A percentile compares a stretch with the other conserved stretches of the same genome.
These are phyloP conservation scores for Drechmeria coniospora DNA, from an alignment of 2,329 filamentous ascomycete genomes.

Conservation along the genomic window DNA sequence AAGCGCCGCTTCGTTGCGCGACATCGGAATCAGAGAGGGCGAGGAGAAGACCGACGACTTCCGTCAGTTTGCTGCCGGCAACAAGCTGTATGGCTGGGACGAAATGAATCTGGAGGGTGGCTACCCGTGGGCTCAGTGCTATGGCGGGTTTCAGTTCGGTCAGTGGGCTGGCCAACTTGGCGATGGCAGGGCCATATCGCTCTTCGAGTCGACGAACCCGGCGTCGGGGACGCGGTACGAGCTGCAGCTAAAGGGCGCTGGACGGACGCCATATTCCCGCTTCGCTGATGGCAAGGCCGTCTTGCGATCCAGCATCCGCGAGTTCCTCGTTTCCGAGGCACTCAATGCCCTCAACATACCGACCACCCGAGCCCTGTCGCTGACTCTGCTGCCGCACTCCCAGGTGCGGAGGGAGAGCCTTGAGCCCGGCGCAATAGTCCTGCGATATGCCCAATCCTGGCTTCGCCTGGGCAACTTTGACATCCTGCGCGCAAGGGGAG, in stretches of 20 bases:
- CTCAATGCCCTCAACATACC: constrained; percentile 77
- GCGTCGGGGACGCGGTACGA: constrained; percentile 63
- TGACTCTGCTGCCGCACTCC: constrained; percentile 59
- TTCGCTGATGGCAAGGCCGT: constrained; percentile 96
- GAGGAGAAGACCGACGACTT: constrained; percentile 64
- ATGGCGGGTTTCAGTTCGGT: constrained; percentile 70
- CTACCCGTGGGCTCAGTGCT: constrained; percentile 98
- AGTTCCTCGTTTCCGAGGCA: constrained; percentile 84
- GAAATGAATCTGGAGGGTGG: constrained; percentile 49
- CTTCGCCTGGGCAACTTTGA: constrained; percentile 92
- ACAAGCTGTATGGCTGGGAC: constrained; percentile 67
- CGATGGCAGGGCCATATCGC: constrained; percentile 82
- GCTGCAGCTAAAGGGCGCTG: constrained; percentile 86
- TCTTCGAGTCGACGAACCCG: constrained; percentile 79
- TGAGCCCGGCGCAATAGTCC: constrained; percentile 85
- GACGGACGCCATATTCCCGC: constrained; percentile 82
- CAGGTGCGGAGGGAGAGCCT: constrained; percentile 63
- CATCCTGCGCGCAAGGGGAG: constrained; percentile 66
- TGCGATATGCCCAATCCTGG: constrained; percentile 85
- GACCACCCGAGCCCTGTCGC: constrained; percentile 68
- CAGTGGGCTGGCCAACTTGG: constrained; percentile 93
- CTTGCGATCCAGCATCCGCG: constrained; percentile 77
- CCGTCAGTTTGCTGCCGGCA: constrained; percentile 62
- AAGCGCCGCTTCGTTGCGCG: constrained; percentile 61
- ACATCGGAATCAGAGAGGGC: constrained; percentile 58